Percentiles rank a stretch among this genome's conserved stretches.
Evolutionary conservation across 805 yeast genomes (phyloP).

Genomic region (Wickerhamiella sorbophila): DNA sequence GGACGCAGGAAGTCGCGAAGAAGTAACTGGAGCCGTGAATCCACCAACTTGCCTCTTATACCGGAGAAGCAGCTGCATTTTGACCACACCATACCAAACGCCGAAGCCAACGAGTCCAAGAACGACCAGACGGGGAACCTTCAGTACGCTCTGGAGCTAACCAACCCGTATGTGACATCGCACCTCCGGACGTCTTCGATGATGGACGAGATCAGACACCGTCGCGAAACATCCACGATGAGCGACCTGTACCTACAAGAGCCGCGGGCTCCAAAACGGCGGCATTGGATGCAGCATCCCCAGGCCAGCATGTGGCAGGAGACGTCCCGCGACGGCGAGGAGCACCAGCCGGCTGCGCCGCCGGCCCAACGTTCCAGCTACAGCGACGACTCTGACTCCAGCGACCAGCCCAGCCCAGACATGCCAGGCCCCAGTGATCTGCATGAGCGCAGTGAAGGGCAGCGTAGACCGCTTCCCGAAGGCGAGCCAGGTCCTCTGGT

Average conservation of each 20-base stretch:
- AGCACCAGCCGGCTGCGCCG: neutral
- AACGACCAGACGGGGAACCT: neutral
- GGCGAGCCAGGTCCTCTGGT: neutral
- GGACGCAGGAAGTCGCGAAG: neutral
- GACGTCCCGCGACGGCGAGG: neutral
- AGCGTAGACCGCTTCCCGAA: neutral
- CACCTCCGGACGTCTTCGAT: neutral
- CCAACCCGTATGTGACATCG: neutral
- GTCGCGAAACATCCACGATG: neutral
- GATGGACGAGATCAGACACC: neutral
- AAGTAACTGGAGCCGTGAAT: neutral
- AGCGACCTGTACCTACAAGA: neutral
- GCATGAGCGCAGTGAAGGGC: neutral
- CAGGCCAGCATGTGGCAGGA: neutral
- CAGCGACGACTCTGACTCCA: neutral
- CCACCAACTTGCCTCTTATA: neutral
- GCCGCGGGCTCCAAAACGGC: neutral
- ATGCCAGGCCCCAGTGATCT: neutral
- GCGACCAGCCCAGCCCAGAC: too few relatives aligned
- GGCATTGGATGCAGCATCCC: neutral
- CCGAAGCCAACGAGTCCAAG: neutral
- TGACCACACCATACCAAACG: neutral
- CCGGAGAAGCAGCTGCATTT: constrained; percentile 1
- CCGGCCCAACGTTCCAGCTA: neutral
- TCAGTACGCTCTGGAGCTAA: neutral